Conservation (phyloP, 1,284 basidiomycete species). For the Flammula alnicola region DNA sequence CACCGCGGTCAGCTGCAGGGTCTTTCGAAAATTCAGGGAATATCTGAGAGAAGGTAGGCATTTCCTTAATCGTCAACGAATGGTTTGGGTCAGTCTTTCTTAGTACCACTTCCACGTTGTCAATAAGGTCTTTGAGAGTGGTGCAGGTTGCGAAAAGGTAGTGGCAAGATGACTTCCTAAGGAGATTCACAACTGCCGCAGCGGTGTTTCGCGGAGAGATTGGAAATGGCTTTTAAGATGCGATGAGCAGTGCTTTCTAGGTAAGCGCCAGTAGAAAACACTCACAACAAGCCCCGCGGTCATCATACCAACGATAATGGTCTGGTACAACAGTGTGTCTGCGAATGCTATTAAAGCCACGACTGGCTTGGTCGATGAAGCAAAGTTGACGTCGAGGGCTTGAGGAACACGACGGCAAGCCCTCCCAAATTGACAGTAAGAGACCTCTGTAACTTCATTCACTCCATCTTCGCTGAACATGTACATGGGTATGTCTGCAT, state of each 20-base stretch:
- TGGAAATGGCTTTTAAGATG: conserved; percentile 34
- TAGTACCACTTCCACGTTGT: conserved; percentile 16
- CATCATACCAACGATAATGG: conserved; percentile 33
- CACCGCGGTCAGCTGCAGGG: neutral
- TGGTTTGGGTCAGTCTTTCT: conserved; percentile 12
- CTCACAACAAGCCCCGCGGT: conserved; percentile 31
- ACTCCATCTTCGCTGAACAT: conserved; percentile 22
- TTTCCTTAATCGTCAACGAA: conserved; percentile 26
- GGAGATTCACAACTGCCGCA: conserved; percentile 28
- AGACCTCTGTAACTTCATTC: conserved; percentile 24
- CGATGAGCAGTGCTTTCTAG: neutral
- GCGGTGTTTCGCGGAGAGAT: conserved; percentile 35
- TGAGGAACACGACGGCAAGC: conserved; percentile 35
- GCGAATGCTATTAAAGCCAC: conserved; percentile 35
- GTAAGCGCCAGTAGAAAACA: conserved; percentile 18
- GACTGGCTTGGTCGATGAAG: conserved; percentile 25
- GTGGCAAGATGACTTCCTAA: conserved; percentile 29
- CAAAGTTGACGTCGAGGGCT: conserved; percentile 23
- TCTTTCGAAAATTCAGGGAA: conserved; percentile 2
- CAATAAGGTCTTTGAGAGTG: conserved; percentile 26
- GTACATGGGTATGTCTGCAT: conserved; percentile 31
- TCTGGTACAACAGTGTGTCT: conserved; percentile 38
- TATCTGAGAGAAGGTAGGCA: conserved; percentile 19
- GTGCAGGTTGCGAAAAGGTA: conserved; percentile 26
- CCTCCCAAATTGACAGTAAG: conserved; percentile 28